A percentile compares a stretch with the other conserved stretches of the same genome.
Conservation (phyloP, 805 yeast genomes). For the Saccharomycopsis sp. region DNA sequence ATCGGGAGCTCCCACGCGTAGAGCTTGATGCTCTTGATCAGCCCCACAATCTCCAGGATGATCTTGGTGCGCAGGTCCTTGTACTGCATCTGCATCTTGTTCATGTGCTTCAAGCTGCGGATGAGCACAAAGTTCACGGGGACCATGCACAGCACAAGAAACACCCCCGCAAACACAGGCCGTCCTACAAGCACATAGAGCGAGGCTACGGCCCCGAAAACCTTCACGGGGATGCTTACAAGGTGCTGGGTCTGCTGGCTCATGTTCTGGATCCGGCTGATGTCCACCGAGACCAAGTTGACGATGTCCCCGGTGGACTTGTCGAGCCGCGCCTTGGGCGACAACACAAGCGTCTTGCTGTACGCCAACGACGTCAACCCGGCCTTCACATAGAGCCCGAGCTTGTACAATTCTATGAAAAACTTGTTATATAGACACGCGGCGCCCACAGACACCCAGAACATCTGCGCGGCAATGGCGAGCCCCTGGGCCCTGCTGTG, state of each 20-base stretch:
- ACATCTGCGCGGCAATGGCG: constrained; percentile 43
- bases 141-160: constrained; percentile 45
- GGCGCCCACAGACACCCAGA: constrained; percentile 44
- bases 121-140: constrained; percentile 50
- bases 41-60: constrained; percentile 50
- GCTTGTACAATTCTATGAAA: constrained; percentile 47
- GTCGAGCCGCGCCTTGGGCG: constrained; percentile 55
- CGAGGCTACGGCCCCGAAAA: constrained; percentile 46
- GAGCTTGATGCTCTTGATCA: constrained; percentile 57
- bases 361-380: constrained; percentile 63
- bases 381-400: constrained; percentile 60
- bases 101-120: constrained; percentile 38
- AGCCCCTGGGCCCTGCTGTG: constrained; percentile 43
- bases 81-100: constrained; percentile 50
- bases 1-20: constrained; percentile 67
- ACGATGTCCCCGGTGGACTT: constrained; percentile 72
- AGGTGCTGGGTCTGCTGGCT: constrained; percentile 46
- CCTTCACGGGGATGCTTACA: constrained; percentile 53
- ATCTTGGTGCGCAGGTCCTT: constrained; percentile 56
- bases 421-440: constrained; percentile 66
- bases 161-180: constrained; percentile 45
- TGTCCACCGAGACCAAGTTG: constrained; percentile 76
- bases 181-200: constrained; percentile 53
- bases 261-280: constrained; percentile 54
- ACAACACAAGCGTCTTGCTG: constrained; percentile 57